Evolutionary conservation across 2,329 filamentous ascomycete genomes (phyloP).

Genomic region (Pseudogymnoascus sp.): DNA sequence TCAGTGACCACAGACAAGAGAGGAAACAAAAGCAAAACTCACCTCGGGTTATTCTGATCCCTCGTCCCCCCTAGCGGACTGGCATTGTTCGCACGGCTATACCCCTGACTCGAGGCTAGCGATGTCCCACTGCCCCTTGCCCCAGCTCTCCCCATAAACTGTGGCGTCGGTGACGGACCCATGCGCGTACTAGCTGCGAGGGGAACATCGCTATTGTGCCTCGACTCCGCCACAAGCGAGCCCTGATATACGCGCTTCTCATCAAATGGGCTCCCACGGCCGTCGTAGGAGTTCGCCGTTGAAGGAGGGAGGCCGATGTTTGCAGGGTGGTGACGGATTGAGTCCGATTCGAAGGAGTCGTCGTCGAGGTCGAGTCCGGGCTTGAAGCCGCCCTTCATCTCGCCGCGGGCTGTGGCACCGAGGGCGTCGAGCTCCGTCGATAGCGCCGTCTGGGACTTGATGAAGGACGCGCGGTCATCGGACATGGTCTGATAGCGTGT

Average conservation of each 20-base stretch:
- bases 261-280: slow-evolving; percentile 21
- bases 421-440: slow-evolving; percentile 74
- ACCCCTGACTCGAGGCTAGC: slow-evolving; percentile 25
- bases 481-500: slow-evolving; percentile 94
- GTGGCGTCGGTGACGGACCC: slow-evolving; percentile 13
- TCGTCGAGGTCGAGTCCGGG: slow-evolving; percentile 59
- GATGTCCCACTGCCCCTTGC: slow-evolving; percentile 23
- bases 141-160: slow-evolving; percentile 18
- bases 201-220: slow-evolving; percentile 17
- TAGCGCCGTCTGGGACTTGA: slow-evolving; percentile 79
- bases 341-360: slow-evolving; percentile 56
- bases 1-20: neutral
- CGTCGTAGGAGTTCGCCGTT: slow-evolving; percentile 33
- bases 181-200: slow-evolving; percentile 18
- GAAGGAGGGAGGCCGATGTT: slow-evolving; percentile 28
- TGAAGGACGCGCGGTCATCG: slow-evolving; percentile 92
- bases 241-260: slow-evolving; percentile 19
- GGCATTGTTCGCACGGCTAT: slow-evolving; percentile 34
- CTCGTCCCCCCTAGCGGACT: neutral
- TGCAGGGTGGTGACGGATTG: slow-evolving; percentile 38
- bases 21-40: slow-evolving; percentile 20
- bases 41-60: slow-evolving; percentile 30
- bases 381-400: slow-evolving; percentile 54
- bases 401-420: slow-evolving; percentile 82
- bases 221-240: slow-evolving; percentile 20